Base-by-base conservation (phyloP, 805 yeast species). In the Hanseniaspora mollemarum region DNA sequence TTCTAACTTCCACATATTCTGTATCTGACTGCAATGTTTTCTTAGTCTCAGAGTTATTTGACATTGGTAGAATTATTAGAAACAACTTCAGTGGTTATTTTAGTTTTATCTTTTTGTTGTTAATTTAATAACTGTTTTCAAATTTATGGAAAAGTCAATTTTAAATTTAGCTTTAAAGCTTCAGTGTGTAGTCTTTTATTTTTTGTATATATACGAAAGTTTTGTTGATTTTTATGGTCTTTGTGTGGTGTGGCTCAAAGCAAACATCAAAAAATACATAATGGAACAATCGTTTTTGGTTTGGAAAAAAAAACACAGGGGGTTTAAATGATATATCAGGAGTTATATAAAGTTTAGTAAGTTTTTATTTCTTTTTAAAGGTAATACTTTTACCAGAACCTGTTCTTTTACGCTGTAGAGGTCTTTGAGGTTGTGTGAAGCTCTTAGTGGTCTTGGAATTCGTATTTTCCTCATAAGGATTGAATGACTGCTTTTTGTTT, bases 401-500 rank as follows among this genome's bases (percentile, higher is more conserved):
- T 13, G 31, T 13, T 40, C 28, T 39, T 19, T 48, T 48, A 32
- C 37, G 39, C 19, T 38, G 31, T n/a, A 38, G 21, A 10, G 35
- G 15, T 31, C 37, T 46, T 55, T 56, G 42, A 62, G 44, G 61
- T 63, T 9, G 67, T 60, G 10, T 19, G 1, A 58, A 57, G 40
- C 60, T 64, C 35, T 58, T 60, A 33, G 62, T 63, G 41, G 54
- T 58, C 3, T 60, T 57, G 16, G 53, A 45, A 32, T 57, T 57
- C 29, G 51, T 57, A 41, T 61, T 59, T 55, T 69, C 75, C 64
- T 75, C 78, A 7, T 75, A 73, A n/a, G 74, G 71, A 56, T 65
- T 66, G 8, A 82, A 82, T 1, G 79, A 83, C 16, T 70, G 71
- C 25, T 70, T 64, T 5, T 65, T 67, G 41, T 67, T 72, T 43